Base-by-base conservation (phyloP, 139 green algal species). In the Volvox africanus region DNA sequence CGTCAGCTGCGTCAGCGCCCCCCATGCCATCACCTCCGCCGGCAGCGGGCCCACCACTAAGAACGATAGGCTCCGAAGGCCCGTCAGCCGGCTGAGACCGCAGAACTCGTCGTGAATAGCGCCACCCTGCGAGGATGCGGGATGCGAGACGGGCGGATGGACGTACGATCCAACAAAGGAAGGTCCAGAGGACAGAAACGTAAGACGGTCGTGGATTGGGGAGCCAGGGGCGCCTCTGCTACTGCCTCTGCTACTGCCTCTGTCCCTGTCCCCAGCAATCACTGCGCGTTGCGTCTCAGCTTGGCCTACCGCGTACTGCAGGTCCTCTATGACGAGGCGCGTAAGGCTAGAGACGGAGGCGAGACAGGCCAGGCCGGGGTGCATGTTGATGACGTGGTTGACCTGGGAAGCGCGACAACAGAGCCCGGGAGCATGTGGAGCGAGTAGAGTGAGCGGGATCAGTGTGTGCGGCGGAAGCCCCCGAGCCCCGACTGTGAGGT, bases 91-190 rank as follows among this genome's bases (percentile, higher is more conserved):
- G 30, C 75, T 86, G 19, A 91, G 87, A 32, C 87, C 87, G 76
- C 87, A 91, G 87, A 91, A 91, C 76, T 91, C 87, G 87, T 91
- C 87, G 61, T 86, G 76, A 77, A 91, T 91, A 77, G 87, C 87
- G 61, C 87, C 87, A 22, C 50, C 61, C 76, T 91, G 50, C 5
- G 14, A 55, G 44, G 44, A 55, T 55, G 44, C 44, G 44, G 5
- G 44, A n/a, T n/a, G n/a, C n/a, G n/a, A n/a, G n/a, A n/a, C n/a
- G n/a, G n/a, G n/a, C n/a, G n/a, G n/a, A n/a, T n/a, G n/a, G n/a
- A n/a, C n/a, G n/a, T n/a, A n/a, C n/a, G n/a, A n/a, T n/a, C n/a
- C n/a, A n/a, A n/a, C n/a, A n/a, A n/a, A n/a, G n/a, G n/a, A n/a
- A n/a, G n/a, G n/a, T n/a, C n/a, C n/a, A n/a, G n/a, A n/a, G n/a